Evolutionary conservation across 1,284 basidiomycete genomes (phyloP).

Genomic region (Grifola frondosa): DNA sequence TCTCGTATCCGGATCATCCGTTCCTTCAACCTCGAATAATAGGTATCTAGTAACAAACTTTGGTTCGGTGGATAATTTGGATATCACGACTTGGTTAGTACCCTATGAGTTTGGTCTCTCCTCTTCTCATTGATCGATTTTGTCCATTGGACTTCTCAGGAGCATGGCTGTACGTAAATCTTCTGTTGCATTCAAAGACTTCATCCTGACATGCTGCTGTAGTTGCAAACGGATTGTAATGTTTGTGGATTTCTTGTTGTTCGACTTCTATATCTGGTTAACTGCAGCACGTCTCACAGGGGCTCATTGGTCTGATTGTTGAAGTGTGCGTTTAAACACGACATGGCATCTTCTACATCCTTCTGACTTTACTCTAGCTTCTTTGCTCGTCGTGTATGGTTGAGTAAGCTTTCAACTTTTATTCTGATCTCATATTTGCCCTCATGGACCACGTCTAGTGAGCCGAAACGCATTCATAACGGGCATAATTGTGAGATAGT

Average conservation of each 20-base stretch:
- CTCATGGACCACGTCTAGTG: slow-evolving; percentile 16
- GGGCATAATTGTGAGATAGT: slow-evolving; percentile 25
- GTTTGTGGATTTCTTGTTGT: slow-evolving; percentile 13
- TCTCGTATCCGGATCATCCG: not conserved
- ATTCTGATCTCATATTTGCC: slow-evolving; percentile 3
- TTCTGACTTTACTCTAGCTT: slow-evolving; percentile 21
- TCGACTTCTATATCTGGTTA: not conserved
- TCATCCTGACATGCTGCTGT: not conserved
- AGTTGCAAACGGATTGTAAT: slow-evolving; percentile 33
- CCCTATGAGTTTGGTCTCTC: not conserved
- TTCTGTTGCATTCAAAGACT: not conserved
- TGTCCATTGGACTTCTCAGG: slow-evolving; percentile 19
- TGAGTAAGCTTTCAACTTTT: slow-evolving; percentile 17
- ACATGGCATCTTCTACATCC: not conserved
- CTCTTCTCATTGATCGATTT: not conserved
- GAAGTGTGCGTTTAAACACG: slow-evolving; percentile 22
- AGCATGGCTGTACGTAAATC: slow-evolving; percentile 27
- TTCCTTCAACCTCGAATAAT: not conserved
- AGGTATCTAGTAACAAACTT: slow-evolving; percentile 33
- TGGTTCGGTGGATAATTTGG: slow-evolving; percentile 22
- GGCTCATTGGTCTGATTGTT: slow-evolving; percentile 30
- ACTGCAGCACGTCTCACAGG: slow-evolving; percentile 8
- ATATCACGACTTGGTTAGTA: slow-evolving; percentile 26
- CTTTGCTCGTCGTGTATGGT: slow-evolving; percentile 33
- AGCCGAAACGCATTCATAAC: slow-evolving; percentile 28